Percentiles rank a stretch among this genome's conserved stretches.
Conservation (phyloP, 139 green algal genomes). For the Coccomyxa sp. region DNA sequence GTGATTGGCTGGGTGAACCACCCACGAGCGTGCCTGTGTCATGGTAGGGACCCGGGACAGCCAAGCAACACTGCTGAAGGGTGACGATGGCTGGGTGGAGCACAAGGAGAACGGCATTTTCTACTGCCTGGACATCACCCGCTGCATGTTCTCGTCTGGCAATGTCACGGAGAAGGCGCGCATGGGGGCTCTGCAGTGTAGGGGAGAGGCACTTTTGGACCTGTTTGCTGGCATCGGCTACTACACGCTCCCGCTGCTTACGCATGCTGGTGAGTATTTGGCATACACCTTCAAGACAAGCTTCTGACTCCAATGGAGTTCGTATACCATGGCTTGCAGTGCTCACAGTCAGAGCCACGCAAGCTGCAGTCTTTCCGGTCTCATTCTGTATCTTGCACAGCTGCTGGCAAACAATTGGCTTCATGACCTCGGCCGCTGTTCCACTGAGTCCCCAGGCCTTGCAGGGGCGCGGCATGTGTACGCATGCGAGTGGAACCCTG, state of each 20-base stretch:
- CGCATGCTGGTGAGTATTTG: conserved; percentile 22
- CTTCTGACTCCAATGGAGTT: too few relatives aligned
- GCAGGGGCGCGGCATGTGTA: conserved; percentile 41
- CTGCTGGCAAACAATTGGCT: too few relatives aligned
- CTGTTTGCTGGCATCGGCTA: conserved; percentile 80
- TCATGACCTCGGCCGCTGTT: too few relatives aligned
- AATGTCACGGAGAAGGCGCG: conserved; percentile 72
- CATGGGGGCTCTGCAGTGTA: conserved; percentile 42
- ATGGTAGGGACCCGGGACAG: conserved; percentile 45
- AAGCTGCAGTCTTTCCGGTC: too few relatives aligned
- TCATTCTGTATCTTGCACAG: too few relatives aligned
- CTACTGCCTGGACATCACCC: conserved; percentile 66
- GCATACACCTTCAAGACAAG: too few relatives aligned
- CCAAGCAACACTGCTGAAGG: conserved; percentile 41
- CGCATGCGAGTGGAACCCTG: conserved; percentile 80
- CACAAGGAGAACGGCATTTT: conserved; percentile 60
- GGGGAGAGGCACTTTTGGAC: conserved; percentile 63
- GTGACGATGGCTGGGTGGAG: conserved; percentile 53
- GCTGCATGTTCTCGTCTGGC: conserved; percentile 70
- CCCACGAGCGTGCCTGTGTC: neutral
- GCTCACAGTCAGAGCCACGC: too few relatives aligned
- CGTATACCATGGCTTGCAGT: too few relatives aligned
- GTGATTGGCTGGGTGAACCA: neutral
- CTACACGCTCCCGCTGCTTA: conserved; percentile 71
- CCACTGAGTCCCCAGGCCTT: too few relatives aligned